A percentile compares a stretch with the other conserved stretches of the same genome.
phyloP scores from a whole-genome alignment of 306 rosid genomes.

The Vigna hirtella region DNA sequence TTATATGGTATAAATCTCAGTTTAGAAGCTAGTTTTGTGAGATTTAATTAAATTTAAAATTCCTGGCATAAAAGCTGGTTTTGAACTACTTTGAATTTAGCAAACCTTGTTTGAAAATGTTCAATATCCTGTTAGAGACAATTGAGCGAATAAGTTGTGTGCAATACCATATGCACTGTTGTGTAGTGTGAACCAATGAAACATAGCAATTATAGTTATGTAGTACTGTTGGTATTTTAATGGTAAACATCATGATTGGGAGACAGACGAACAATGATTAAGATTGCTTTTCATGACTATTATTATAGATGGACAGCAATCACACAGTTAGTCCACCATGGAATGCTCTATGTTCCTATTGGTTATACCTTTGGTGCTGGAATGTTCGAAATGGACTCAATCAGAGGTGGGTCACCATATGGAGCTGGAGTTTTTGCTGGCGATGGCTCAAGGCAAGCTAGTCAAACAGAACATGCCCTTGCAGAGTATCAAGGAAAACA shows the following conservation, averaged over 20 bases:
- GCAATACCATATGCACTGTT: not conserved
- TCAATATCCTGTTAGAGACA: not conserved
- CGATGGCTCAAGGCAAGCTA: constrained; percentile 72
- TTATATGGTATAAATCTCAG: too few relatives aligned
- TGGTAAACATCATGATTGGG: constrained; percentile 32
- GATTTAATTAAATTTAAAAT: too few relatives aligned
- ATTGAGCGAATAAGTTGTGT: not conserved
- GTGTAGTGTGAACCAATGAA: not conserved
- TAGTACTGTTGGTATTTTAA: not conserved
- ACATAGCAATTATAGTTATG: not conserved
- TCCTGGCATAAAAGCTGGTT: too few relatives aligned
- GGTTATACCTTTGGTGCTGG: constrained; percentile 78
- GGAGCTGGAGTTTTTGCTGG: constrained; percentile 80
- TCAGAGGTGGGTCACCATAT: constrained; percentile 84
- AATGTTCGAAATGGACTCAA: constrained; percentile 67
- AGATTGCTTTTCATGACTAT: not conserved
- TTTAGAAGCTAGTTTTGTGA: too few relatives aligned
- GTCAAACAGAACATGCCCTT: constrained; percentile 63
- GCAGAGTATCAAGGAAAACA: constrained; percentile 82
- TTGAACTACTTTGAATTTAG: not conserved
- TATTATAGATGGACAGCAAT: constrained; percentile 84
- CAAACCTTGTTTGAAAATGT: constrained; percentile 10
- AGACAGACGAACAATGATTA: constrained; percentile 27
- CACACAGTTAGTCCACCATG: constrained; percentile 82
- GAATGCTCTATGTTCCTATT: constrained; percentile 83